Conservation (phyloP, 2,329 filamentous ascomycete genomes). For the Coccinonectria pachysandricola region DNA sequence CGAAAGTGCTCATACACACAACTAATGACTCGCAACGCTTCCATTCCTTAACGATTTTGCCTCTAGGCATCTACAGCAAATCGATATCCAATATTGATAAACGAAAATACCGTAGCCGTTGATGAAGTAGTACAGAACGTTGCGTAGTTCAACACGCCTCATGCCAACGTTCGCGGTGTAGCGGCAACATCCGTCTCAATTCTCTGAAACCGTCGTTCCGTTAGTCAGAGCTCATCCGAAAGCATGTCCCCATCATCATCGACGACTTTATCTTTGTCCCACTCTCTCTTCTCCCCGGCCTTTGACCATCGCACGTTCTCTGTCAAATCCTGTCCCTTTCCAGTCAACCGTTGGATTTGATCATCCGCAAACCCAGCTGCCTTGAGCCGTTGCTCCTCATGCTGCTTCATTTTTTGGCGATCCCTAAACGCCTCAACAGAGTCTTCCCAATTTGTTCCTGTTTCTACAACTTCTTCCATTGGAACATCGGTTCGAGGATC, state of each 20-base stretch:
- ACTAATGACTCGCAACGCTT: too few relatives aligned
- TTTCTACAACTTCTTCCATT: constrained; percentile 32
- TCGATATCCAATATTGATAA: too few relatives aligned
- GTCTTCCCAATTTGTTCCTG: constrained; percentile 65
- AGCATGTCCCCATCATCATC: constrained; percentile 8
- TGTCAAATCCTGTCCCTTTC: constrained; percentile 44
- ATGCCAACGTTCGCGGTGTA: too few relatives aligned
- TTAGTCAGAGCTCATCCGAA: too few relatives aligned
- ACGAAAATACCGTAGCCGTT: too few relatives aligned
- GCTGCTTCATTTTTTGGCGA: constrained; percentile 65
- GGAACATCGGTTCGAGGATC: constrained; percentile 47
- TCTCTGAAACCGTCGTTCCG: too few relatives aligned
- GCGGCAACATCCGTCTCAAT: too few relatives aligned
- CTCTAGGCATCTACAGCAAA: too few relatives aligned
- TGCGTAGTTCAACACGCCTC: too few relatives aligned
- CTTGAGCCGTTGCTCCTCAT: constrained; percentile 65
- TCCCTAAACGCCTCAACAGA: constrained; percentile 70
- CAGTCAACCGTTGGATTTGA: constrained; percentile 53
- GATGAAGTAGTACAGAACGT: too few relatives aligned
- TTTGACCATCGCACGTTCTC: constrained; percentile 66
- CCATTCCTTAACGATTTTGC: too few relatives aligned
- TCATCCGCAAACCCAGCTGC: constrained; percentile 70
- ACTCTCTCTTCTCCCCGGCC: constrained; percentile 51
- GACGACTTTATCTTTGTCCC: constrained; percentile 45
- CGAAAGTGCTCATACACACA: too few relatives aligned